A percentile compares a stretch with the other conserved stretches of the same genome.
These are phyloP conservation scores for Cymodocea nodosa DNA, from an alignment of 116 monocot species.

Conservation along the genomic window DNA sequence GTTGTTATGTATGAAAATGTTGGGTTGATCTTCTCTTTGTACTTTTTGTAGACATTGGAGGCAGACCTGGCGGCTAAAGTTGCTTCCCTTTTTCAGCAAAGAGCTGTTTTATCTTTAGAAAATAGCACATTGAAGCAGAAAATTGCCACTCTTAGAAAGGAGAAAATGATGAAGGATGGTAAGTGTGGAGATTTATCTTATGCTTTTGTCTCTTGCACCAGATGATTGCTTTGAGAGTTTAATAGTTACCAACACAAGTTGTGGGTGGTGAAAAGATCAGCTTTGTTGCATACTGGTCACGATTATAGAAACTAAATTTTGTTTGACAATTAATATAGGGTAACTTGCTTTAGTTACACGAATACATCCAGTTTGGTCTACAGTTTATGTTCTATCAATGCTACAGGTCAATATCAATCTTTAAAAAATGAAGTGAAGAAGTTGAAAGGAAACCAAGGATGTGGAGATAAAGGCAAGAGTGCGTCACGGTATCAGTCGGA, in stretches of 20 bases:
- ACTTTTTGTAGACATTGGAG: constrained; percentile 40
- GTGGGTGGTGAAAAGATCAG: too few relatives aligned
- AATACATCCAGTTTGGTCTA: background rate
- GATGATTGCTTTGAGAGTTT: background rate
- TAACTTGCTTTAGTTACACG: background rate
- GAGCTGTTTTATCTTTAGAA: constrained; percentile 59
- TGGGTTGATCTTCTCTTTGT: background rate
- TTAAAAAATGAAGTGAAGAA: constrained; percentile 70
- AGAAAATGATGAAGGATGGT: constrained; percentile 85
- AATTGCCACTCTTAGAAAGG: constrained; percentile 42
- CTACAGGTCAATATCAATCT: constrained; percentile 48
- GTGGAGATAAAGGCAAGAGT: constrained; percentile 56
- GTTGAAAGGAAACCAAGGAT: constrained; percentile 27
- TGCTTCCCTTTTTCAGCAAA: constrained; percentile 52
- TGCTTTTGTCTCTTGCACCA: background rate
- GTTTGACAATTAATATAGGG: background rate
- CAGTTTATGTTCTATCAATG: background rate
- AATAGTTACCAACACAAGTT: background rate
- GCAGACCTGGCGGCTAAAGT: constrained; percentile 65
- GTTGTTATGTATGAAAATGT: background rate
- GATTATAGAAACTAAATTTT: background rate
- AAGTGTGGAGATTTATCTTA: background rate
- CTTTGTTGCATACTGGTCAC: too few relatives aligned
- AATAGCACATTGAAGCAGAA: constrained; percentile 55
- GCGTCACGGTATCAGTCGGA: constrained; percentile 22